Base-by-base conservation (phyloP, 805 yeast species). In the Brettanomyces naardenensis region DNA sequence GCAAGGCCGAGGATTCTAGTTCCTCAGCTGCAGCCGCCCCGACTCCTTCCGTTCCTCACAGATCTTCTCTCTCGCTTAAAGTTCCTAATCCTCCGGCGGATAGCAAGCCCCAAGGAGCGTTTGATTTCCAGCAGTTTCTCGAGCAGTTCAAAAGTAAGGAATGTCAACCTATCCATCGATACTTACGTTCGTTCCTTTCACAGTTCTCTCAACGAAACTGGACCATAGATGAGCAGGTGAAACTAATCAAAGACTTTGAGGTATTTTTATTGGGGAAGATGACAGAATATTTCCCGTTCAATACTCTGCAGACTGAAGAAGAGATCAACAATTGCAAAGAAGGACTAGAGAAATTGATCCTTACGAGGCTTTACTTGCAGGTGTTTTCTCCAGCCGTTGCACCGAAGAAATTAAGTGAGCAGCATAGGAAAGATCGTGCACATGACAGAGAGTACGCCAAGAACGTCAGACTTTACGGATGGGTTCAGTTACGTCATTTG, bases 161-260 rank as follows among this genome's bases (percentile, higher is more conserved):
- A 38, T 96, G 97, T 4, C 95, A 86, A 41, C 97, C 97, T 0
- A 72, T 88, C 27, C 88, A 89, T 5, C 73, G 86, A 40, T 92
- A 90, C 53, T 73, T 89, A 29, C 78, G 81, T 49, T 86, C 95
- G 2, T 94, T 92, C 50, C 61, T 94, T 32, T 72, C 69, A 31
- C 90, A 87, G 40, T 92, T 90, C 47, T 66, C 73, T 35, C 73
- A 78, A 43, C 75, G 73, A 36, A 65, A 71, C 2, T 86, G 95
- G 81, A 70, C 82, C 0, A 72, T 80, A 1, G 67, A 71, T 5
- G 97, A 92, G 56, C 94, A 90, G 59, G 69, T 70, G 15, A 86
- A 85, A 54, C 68, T 89, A 21, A 68, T 89, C 1, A 64, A 59
- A 23, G 96, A 94, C 52, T 92, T 94, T 62, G 78, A 81, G 49